A percentile compares a stretch with the other conserved stretches of the same genome.
Evolutionary conservation across 305 asterid species (phyloP).

Genomic region (Striga hermonthica): DNA sequence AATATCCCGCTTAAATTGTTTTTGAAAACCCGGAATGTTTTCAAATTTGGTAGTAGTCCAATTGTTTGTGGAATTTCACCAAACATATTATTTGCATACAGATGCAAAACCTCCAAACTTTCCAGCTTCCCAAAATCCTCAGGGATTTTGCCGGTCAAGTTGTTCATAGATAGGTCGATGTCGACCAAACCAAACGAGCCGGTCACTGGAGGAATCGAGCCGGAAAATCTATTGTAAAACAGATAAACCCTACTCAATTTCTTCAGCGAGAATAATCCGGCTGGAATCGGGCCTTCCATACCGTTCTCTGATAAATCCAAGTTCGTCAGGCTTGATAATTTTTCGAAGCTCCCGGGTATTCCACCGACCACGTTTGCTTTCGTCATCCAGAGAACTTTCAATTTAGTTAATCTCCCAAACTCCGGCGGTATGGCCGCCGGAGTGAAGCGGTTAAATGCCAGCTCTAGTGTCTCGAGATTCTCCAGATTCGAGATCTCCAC

Average conservation of each 20-base stretch:
- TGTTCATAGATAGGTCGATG: conserved; percentile 59
- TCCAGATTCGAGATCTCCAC: conserved; percentile 53
- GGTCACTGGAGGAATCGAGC: conserved; percentile 52
- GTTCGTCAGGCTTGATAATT: conserved; percentile 45
- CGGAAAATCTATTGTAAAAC: conserved; percentile 52
- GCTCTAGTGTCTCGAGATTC: conserved; percentile 52
- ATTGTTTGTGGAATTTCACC: conserved; percentile 62
- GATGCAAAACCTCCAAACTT: conserved; percentile 43
- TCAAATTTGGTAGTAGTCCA: conserved; percentile 49
- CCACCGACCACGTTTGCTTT: conserved; percentile 42
- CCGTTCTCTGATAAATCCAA: conserved; percentile 60
- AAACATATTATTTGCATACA: conserved; percentile 43
- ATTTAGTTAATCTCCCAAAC: conserved; percentile 51
- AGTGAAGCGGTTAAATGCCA: conserved; percentile 57
- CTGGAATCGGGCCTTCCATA: conserved; percentile 59
- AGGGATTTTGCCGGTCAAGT: conserved; percentile 62
- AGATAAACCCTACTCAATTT: conserved; percentile 48
- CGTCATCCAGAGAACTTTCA: conserved; percentile 48
- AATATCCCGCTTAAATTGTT: conserved; percentile 64
- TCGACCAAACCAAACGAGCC: conserved; percentile 46
- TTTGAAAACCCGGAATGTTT: conserved; percentile 43
- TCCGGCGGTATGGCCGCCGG: conserved; percentile 56
- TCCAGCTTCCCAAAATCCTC: conserved; percentile 60
- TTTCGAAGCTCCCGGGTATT: conserved; percentile 48
- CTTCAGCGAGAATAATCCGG: conserved; percentile 50